These are phyloP conservation scores for Hanseniaspora singularis DNA, from an alignment of 805 yeast species.

Conservation along the genomic window DNA sequence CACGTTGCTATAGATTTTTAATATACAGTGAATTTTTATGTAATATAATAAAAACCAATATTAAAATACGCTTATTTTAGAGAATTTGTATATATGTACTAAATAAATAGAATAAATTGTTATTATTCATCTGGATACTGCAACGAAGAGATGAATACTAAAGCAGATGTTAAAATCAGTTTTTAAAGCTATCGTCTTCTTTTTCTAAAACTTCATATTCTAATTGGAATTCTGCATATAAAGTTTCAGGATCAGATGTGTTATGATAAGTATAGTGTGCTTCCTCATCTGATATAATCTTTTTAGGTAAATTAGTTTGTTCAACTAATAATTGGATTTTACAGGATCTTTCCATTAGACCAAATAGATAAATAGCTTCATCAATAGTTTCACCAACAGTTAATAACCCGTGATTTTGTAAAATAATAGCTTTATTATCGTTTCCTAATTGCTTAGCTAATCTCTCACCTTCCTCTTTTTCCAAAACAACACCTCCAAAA, in stretches of 20 bases:
- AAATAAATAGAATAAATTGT: background rate
- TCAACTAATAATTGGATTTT: conserved; percentile 53
- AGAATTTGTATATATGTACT: background rate
- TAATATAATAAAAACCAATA: no score
- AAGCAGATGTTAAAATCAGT: no score
- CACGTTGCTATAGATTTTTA: no score
- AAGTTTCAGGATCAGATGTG: conserved; percentile 50
- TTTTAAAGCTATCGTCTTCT: conserved; percentile 12
- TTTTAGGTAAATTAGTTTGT: conserved; percentile 32
- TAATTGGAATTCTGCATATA: conserved; percentile 60
- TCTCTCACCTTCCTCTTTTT: conserved; percentile 45
- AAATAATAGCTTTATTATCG: conserved; percentile 42
- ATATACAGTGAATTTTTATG: no score
- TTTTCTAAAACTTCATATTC: conserved; percentile 34
- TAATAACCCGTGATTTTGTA: conserved; percentile 58
- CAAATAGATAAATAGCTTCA: conserved; percentile 56
- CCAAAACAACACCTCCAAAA: conserved; percentile 69
- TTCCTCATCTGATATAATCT: conserved; percentile 43
- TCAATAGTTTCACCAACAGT: conserved; percentile 62
- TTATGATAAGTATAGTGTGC: conserved; percentile 53
- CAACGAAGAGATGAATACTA: no score
- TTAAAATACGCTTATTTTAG: no score
- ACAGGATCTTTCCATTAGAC: conserved; percentile 50
- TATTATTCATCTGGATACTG: no score
- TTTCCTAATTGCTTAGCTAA: conserved; percentile 49